phyloP scores from a whole-genome alignment of 768 basidiomycete genomes.

The Collybiopsis confluens region DNA sequence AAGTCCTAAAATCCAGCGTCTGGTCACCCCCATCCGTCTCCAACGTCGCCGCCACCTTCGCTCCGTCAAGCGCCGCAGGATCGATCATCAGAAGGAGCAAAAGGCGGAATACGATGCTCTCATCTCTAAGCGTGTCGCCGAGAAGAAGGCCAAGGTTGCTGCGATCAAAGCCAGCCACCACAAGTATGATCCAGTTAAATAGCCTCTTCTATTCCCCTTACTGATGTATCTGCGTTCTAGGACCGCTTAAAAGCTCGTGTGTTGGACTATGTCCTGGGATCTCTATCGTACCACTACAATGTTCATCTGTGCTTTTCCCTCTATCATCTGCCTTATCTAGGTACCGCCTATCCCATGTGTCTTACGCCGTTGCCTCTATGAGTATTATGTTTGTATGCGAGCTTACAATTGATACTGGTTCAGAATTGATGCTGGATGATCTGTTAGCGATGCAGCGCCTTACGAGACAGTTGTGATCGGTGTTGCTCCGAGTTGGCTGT shows the following conservation, averaged over 20 bases:
- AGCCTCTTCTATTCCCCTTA: background rate
- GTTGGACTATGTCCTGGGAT: too few relatives aligned
- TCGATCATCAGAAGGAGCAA: slow-evolving; percentile 93
- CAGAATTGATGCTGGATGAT: too few relatives aligned
- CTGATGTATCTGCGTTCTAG: background rate
- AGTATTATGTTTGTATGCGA: too few relatives aligned
- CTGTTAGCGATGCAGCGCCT: too few relatives aligned
- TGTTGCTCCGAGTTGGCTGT: too few relatives aligned
- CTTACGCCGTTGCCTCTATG: too few relatives aligned
- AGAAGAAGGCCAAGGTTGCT: slow-evolving; percentile 89
- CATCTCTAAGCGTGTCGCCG: slow-evolving; percentile 84
- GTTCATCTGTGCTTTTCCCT: too few relatives aligned
- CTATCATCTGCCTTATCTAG: too few relatives aligned
- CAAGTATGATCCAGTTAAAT: slow-evolving; percentile 37
- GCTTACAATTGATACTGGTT: too few relatives aligned
- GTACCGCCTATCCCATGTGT: too few relatives aligned
- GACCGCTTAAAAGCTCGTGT: background rate
- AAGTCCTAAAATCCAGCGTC: slow-evolving; percentile 95
- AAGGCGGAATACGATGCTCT: slow-evolving; percentile 90
- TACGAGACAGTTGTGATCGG: too few relatives aligned
- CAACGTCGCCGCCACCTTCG: slow-evolving; percentile 94
- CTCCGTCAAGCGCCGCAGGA: slow-evolving; percentile 81
- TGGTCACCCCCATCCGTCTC: slow-evolving; percentile 92
- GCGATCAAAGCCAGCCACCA: slow-evolving; percentile 84
- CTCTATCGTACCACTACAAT: too few relatives aligned